Conservation (phyloP, 768 basidiomycete genomes). For the Tylopilus rubrobrunneus region DNA sequence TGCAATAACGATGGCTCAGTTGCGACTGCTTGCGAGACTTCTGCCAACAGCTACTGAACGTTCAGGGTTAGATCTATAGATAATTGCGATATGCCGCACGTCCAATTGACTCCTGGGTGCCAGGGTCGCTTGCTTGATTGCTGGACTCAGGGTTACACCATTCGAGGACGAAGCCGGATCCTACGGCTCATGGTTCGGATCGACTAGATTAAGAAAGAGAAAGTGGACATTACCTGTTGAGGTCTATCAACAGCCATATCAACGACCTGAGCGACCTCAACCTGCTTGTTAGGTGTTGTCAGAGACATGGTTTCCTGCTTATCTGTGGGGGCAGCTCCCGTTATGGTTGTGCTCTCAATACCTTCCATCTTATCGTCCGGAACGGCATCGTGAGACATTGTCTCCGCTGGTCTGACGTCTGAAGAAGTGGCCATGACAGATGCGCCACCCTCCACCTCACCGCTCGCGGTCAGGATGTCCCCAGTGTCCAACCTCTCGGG, state of each 20-base stretch:
- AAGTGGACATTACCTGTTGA: constrained; percentile 20
- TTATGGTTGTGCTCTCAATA: constrained; percentile 3
- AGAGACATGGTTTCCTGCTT: not conserved
- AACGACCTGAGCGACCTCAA: not conserved
- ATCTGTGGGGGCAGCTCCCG: not conserved
- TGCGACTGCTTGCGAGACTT: constrained; percentile 29
- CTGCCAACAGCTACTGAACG: constrained; percentile 23
- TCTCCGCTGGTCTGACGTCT: not conserved
- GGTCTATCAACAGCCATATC: constrained; percentile 16
- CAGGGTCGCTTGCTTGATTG: constrained; percentile 8
- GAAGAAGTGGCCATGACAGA: not conserved
- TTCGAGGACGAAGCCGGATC: not conserved
- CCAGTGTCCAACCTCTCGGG: constrained; percentile 8
- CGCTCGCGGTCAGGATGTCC: not conserved
- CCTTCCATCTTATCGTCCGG: constrained; percentile 20
- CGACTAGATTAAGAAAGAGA: not conserved
- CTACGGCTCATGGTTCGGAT: constrained; percentile 8
- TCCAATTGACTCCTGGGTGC: constrained; percentile 25
- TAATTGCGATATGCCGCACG: constrained; percentile 19
- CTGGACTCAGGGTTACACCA: constrained; percentile 8
- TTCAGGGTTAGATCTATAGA: constrained; percentile 17
- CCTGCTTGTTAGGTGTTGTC: constrained; percentile 2
- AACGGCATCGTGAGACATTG: not conserved
- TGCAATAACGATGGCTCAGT: constrained; percentile 26
- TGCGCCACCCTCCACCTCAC: not conserved